phyloP scores from a whole-genome alignment of 331 rosid species.

The Saraca asoca region DNA sequence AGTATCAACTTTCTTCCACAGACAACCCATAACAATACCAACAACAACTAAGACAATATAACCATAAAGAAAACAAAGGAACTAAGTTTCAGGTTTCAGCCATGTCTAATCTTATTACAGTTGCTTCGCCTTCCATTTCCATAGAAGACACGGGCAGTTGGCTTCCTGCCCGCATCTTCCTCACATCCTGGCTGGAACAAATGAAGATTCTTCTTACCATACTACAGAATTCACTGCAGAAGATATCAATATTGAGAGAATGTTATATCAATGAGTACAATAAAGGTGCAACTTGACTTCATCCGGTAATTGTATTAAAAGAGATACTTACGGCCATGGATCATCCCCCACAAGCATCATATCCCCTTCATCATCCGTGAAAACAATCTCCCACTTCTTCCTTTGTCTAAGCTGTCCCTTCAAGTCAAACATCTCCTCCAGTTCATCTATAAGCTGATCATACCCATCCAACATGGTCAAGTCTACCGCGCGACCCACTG shows the following conservation, averaged over 20 bases:
- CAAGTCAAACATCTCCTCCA: constrained; percentile 80
- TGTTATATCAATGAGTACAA: background rate
- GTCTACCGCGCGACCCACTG: constrained; percentile 92
- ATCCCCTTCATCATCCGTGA: constrained; percentile 89
- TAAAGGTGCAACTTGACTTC: background rate
- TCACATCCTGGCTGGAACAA: constrained; percentile 72
- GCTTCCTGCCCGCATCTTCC: constrained; percentile 71
- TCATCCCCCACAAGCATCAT: constrained; percentile 87
- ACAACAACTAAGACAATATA: constrained; percentile 33
- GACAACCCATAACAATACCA: constrained; percentile 39
- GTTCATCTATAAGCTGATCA: constrained; percentile 62
- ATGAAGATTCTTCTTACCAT: constrained; percentile 84
- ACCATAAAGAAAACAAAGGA: constrained; percentile 19
- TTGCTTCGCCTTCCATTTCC: constrained; percentile 74
- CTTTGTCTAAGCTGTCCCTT: constrained; percentile 62
- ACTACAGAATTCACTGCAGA: constrained; percentile 78
- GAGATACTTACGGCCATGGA: constrained; percentile 76
- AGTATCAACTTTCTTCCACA: constrained; percentile 46
- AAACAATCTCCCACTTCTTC: constrained; percentile 72
- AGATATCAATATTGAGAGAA: background rate
- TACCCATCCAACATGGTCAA: constrained; percentile 71
- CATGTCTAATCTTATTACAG: constrained; percentile 56
- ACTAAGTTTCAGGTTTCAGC: constrained; percentile 50
- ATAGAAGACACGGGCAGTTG: constrained; percentile 52
- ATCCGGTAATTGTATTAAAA: constrained; percentile 11